Conservation (phyloP, 495 filamentous ascomycete species). For the Podospora didyma region DNA sequence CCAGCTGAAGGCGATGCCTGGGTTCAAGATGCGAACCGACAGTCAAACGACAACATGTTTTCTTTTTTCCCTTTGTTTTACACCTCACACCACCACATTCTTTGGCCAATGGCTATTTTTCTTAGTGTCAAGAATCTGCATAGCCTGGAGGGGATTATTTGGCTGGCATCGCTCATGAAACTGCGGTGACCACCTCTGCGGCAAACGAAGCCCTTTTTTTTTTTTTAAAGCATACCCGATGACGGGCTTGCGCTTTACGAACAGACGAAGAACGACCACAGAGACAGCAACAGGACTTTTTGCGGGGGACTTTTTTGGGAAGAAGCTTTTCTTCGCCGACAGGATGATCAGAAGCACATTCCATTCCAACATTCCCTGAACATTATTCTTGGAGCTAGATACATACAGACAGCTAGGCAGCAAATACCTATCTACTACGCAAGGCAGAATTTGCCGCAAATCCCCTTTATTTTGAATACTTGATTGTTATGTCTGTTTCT, state of each 20-base stretch:
- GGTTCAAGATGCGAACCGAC: background rate
- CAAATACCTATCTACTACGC: too few species aligned
- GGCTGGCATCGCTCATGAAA: background rate
- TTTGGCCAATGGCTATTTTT: background rate
- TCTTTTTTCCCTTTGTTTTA: background rate
- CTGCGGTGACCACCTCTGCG: background rate
- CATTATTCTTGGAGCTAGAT: background rate
- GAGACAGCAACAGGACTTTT: background rate
- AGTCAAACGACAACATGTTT: conserved; percentile 4
- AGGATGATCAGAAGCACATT: background rate
- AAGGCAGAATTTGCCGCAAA: too few species aligned
- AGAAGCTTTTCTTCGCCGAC: background rate
- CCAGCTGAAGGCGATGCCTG: background rate
- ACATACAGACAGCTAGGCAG: too few species aligned
- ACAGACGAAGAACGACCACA: background rate
- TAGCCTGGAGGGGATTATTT: background rate
- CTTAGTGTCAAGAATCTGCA: background rate
- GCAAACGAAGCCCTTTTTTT: background rate
- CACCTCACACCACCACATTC: background rate
- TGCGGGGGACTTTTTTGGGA: background rate
- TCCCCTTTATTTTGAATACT: too few species aligned
- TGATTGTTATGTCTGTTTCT: too few species aligned
- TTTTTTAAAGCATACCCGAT: background rate
- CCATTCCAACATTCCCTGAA: background rate
- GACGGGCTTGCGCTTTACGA: background rate